Conservation (phyloP, 176 grass and related monocot genomes). For the Typha latifolia region DNA sequence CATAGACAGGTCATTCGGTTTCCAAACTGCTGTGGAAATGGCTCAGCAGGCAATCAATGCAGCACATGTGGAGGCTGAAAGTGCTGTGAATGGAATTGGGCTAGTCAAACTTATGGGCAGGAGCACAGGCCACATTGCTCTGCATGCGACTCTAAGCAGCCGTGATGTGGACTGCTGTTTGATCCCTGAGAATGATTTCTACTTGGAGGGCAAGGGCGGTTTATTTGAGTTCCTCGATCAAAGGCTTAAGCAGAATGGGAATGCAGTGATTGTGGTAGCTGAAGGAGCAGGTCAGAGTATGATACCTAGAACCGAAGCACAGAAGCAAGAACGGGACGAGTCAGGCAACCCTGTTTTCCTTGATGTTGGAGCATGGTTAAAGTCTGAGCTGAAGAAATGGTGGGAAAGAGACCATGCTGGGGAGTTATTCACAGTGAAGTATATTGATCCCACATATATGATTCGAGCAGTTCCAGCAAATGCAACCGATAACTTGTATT, state of each 20-base stretch:
- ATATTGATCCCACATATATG: slow-evolving; percentile 82
- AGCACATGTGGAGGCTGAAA: slow-evolving; percentile 76
- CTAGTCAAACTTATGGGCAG: slow-evolving; percentile 98
- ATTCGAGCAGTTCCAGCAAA: slow-evolving; percentile 5
- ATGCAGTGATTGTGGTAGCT: slow-evolving; percentile 67
- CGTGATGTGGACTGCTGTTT: slow-evolving; percentile 89
- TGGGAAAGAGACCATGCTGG: slow-evolving; percentile 50
- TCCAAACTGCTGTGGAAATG: slow-evolving; percentile 82
- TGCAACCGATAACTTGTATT: slow-evolving; percentile 33
- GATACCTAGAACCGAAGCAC: slow-evolving; percentile 40
- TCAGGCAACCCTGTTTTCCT: slow-evolving; percentile 66
- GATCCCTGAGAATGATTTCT: slow-evolving; percentile 76
- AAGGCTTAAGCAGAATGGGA: slow-evolving; percentile 57
- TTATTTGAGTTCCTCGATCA: slow-evolving; percentile 62
- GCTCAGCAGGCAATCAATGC: slow-evolving; percentile 72
- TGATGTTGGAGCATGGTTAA: slow-evolving; percentile 62
- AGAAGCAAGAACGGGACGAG: slow-evolving; percentile 56
- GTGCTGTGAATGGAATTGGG: slow-evolving; percentile 72
- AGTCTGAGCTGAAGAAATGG: slow-evolving; percentile 62
- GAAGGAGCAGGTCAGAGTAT: slow-evolving; percentile 83
- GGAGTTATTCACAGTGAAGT: slow-evolving; percentile 83
- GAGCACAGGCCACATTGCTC: slow-evolving; percentile 79
- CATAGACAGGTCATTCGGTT: slow-evolving; percentile 90
- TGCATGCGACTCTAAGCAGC: slow-evolving; percentile 75
- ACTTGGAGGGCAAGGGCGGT: slow-evolving; percentile 67